Conservation (phyloP, 2,329 filamentous ascomycete genomes). For the Penicillium sp. region DNA sequence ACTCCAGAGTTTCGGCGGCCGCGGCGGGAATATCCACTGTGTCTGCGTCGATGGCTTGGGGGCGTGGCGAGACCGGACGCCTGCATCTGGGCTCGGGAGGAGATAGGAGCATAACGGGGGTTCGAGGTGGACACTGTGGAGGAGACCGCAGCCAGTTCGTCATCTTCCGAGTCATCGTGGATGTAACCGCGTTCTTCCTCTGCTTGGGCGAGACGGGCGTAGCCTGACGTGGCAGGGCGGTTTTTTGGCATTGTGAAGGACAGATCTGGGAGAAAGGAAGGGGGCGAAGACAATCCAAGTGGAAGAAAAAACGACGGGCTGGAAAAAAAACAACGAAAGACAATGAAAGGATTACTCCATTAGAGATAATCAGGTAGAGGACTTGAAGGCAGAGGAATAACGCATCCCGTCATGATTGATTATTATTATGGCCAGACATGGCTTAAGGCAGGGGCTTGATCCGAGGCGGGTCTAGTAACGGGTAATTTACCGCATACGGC, state of each 20-base stretch:
- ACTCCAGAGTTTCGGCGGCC: slow-evolving; percentile 78
- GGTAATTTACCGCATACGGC: background rate
- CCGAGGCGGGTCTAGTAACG: background rate
- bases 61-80: slow-evolving; percentile 38
- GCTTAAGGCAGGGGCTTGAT: slow-evolving; percentile 14
- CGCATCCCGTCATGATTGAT: slow-evolving; percentile 13
- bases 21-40: slow-evolving; percentile 51
- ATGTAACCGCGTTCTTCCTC: slow-evolving; percentile 56
- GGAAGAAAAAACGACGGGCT: background rate
- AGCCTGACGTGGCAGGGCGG: slow-evolving; percentile 74
- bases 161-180: slow-evolving; percentile 69
- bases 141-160: slow-evolving; percentile 56
- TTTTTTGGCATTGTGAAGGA: slow-evolving; percentile 61
- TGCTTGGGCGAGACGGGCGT: slow-evolving; percentile 80
- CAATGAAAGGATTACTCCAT: slow-evolving; percentile 10
- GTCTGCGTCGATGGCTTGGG: slow-evolving; percentile 47
- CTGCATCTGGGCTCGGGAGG: slow-evolving; percentile 52
- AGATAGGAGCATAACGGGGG: slow-evolving; percentile 64
- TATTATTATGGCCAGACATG: slow-evolving; percentile 20
- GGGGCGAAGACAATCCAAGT: background rate
- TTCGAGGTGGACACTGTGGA: slow-evolving; percentile 56
- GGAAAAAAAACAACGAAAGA: slow-evolving; percentile 16
- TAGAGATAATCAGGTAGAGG: slow-evolving; percentile 1
- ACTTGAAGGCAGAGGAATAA: slow-evolving; percentile 7
- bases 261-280: slow-evolving; percentile 6